Conservation (phyloP, 805 yeast species). For the Suhomyces canberraensis region DNA sequence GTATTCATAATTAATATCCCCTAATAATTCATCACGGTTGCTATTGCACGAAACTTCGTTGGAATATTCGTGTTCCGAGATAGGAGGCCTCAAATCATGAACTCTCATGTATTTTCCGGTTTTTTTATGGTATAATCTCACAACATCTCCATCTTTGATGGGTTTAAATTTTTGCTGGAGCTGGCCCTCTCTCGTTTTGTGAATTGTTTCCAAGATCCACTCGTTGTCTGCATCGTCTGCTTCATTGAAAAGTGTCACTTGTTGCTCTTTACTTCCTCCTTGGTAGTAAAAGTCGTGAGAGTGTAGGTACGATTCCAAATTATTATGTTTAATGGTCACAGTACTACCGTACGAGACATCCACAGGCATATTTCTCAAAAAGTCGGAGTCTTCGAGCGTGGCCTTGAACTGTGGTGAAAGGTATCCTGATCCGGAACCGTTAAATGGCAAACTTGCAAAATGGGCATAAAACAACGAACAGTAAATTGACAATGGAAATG, state of each 20-base stretch:
- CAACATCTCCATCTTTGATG: conserved; percentile 51
- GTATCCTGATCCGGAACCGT: conserved; percentile 59
- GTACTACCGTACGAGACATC: conserved; percentile 70
- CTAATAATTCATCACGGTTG: conserved; percentile 50
- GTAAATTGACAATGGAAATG: conserved; percentile 60
- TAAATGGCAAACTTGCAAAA: conserved; percentile 41
- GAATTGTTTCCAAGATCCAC: conserved; percentile 61
- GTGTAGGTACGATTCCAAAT: conserved; percentile 74
- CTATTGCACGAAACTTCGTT: conserved; percentile 78
- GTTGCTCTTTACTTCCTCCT: conserved; percentile 70
- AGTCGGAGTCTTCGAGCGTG: conserved; percentile 44
- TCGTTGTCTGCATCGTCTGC: conserved; percentile 60
- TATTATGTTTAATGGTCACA: conserved; percentile 66
- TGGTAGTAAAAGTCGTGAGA: conserved; percentile 66
- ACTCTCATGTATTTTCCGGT: conserved; percentile 72
- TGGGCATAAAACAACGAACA: conserved; percentile 55
- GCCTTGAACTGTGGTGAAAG: conserved; percentile 70
- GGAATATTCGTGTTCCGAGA: conserved; percentile 87
- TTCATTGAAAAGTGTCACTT: conserved; percentile 68
- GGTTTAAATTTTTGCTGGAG: conserved; percentile 30
- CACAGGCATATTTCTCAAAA: conserved; percentile 45
- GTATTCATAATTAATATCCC: conserved; percentile 71
- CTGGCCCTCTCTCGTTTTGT: conserved; percentile 37
- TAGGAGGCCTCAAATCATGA: conserved; percentile 76
- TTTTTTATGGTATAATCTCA: conserved; percentile 65